Evolutionary conservation across 192 early-diverging fungal genomes (phyloP).

Genomic region (Dissophora ornata): DNA sequence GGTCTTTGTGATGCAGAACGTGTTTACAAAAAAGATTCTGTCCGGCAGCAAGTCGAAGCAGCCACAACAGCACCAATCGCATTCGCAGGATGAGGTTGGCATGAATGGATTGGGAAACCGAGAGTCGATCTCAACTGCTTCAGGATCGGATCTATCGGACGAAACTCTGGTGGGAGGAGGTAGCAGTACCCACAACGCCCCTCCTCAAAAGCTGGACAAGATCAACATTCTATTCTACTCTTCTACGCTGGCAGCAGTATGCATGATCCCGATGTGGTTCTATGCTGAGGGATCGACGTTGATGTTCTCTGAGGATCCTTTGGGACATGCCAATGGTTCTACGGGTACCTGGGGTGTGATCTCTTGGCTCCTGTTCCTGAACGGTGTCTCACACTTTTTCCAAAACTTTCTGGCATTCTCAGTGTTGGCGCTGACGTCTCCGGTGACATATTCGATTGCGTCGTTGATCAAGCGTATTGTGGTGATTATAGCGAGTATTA

Average conservation of each 20-base stretch:
- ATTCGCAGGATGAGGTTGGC: constrained; percentile 23
- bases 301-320: constrained; percentile 42
- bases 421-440: constrained; percentile 77
- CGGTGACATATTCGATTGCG: constrained; percentile 89
- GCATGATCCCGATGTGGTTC: constrained; percentile 87
- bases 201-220: constrained; percentile 80
- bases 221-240: constrained; percentile 89
- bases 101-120: constrained; percentile 38
- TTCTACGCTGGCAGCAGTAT: constrained; percentile 71
- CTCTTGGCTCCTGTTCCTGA: constrained; percentile 72
- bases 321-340: not conserved
- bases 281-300: constrained; percentile 70
- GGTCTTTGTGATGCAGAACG: constrained; percentile 90
- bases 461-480: constrained; percentile 90
- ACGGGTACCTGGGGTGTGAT: constrained; percentile 34
- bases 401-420: constrained; percentile 87
- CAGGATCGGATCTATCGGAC: constrained; percentile 17
- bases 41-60: constrained; percentile 54
- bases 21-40: constrained; percentile 87
- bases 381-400: constrained; percentile 83
- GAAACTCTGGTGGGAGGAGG: constrained; percentile 1
- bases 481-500: constrained; percentile 84
- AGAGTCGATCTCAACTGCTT: constrained; percentile 20
- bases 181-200: not conserved
- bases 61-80: not conserved